These are phyloP conservation scores for Zostera marina DNA, from an alignment of 116 monocot species.

Conservation along the genomic window DNA sequence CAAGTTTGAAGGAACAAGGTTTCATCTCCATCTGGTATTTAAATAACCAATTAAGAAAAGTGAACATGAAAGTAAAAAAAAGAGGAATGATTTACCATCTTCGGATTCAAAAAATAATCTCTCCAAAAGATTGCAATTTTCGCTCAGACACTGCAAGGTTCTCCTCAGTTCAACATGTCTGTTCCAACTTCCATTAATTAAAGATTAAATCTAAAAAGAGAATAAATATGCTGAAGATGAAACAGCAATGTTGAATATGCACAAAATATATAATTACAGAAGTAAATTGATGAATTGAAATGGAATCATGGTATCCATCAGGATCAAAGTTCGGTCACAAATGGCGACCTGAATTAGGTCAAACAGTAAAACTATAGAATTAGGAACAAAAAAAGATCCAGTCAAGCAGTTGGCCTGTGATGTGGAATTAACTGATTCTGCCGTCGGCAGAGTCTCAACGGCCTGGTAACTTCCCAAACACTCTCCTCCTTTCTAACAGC, in stretches of 20 bases:
- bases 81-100: constrained; percentile 5
- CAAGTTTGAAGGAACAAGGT: constrained; percentile 42
- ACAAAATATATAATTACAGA: neutral
- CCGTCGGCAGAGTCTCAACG: no score
- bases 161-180: constrained; percentile 40
- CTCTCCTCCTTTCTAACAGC: no score
- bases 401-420: no score
- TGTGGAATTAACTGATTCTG: no score
- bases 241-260: neutral
- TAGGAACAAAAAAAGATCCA: no score
- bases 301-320: no score
- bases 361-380: no score
- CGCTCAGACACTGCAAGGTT: constrained; percentile 36
- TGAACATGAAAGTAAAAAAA: neutral
- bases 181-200: constrained; percentile 5
- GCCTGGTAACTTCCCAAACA: no score
- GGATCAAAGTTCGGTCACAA: no score
- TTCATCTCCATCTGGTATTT: constrained; percentile 38
- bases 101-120: constrained; percentile 39
- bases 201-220: neutral
- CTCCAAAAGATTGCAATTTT: constrained; percentile 40
- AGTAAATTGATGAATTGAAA: constrained; percentile 1
- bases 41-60: constrained; percentile 1
- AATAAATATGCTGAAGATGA: neutral
- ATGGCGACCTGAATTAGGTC: no score